A percentile compares a stretch with the other conserved stretches of the same genome.
Evolutionary conservation across 768 basidiomycete genomes (phyloP).

Genomic region (Boletus fagicola): DNA sequence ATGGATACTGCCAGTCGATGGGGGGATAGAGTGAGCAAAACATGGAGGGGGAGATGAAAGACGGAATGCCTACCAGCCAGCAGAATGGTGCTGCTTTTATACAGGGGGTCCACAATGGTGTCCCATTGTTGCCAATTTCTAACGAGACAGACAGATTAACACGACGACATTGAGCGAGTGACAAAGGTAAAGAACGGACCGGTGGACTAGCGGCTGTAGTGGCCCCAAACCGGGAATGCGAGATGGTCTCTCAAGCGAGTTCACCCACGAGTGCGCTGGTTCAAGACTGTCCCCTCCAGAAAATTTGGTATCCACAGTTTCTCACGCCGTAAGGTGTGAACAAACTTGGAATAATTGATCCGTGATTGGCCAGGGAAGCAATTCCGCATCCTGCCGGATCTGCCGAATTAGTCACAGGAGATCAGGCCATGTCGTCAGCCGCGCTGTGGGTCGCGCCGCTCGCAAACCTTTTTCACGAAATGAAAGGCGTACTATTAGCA

Average conservation of each 20-base stretch:
- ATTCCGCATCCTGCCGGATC: conserved; percentile 87
- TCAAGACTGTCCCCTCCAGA: conserved; percentile 93
- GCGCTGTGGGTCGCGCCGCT: conserved; percentile 74
- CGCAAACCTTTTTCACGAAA: conserved; percentile 61
- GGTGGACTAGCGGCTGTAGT: conserved; percentile 74
- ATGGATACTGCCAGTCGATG: neutral
- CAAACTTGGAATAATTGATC: conserved; percentile 79
- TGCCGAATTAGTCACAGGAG: conserved; percentile 93
- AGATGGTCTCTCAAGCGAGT: conserved; percentile 56
- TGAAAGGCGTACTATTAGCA: conserved; percentile 21
- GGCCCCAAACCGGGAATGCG: conserved; percentile 84
- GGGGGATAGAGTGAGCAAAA: neutral
- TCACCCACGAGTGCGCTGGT: conserved; percentile 77
- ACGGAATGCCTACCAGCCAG: neutral
- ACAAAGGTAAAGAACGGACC: conserved; percentile 2
- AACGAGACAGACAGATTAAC: neutral
- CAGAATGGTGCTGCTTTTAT: conserved; percentile 12
- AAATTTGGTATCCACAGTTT: conserved; percentile 83
- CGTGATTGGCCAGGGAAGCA: conserved; percentile 88
- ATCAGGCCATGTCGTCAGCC: conserved; percentile 82
- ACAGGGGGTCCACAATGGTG: neutral
- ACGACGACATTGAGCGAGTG: neutral
- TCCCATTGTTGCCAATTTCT: conserved; percentile 1
- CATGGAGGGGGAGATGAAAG: neutral
- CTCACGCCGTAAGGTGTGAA: conserved; percentile 61